Evolutionary conservation across 2,329 filamentous ascomycete genomes (phyloP).

Genomic region (Sclerotinia minor): DNA sequence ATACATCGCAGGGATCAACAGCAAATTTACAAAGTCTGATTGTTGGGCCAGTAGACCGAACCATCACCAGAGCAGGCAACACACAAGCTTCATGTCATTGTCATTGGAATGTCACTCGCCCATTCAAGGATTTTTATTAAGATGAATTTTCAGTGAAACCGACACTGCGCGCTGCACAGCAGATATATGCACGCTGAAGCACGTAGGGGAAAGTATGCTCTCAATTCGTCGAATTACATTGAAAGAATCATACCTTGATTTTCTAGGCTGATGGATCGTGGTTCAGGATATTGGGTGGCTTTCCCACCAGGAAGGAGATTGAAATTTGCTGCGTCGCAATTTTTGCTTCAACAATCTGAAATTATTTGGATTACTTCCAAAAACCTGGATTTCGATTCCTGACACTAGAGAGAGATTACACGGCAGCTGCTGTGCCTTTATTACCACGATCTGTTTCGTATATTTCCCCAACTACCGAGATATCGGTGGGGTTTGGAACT

Average conservation of each 20-base stretch:
- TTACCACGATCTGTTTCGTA: neutral
- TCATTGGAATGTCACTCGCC: neutral
- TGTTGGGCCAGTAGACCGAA: neutral
- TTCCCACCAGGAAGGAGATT: neutral
- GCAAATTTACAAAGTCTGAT: neutral
- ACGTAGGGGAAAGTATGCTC: neutral
- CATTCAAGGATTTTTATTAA: neutral
- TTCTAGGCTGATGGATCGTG: no score
- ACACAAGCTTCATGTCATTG: neutral
- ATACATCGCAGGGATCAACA: neutral
- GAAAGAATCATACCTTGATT: neutral
- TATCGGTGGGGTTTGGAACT: slow-evolving; percentile 4
- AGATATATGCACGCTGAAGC: neutral
- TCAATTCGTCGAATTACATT: neutral
- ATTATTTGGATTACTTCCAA: neutral
- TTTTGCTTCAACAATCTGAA: neutral
- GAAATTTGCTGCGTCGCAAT: neutral
- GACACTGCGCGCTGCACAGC: neutral
- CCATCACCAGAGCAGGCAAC: neutral
- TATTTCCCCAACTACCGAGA: slow-evolving; percentile 10
- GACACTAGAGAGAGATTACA: neutral
- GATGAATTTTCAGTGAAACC: neutral
- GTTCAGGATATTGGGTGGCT: neutral
- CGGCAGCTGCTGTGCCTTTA: slow-evolving; percentile 9
- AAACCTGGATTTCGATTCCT: neutral